Base-by-base conservation (phyloP, 768 basidiomycete genomes). In the Lepiota subincarnata region DNA sequence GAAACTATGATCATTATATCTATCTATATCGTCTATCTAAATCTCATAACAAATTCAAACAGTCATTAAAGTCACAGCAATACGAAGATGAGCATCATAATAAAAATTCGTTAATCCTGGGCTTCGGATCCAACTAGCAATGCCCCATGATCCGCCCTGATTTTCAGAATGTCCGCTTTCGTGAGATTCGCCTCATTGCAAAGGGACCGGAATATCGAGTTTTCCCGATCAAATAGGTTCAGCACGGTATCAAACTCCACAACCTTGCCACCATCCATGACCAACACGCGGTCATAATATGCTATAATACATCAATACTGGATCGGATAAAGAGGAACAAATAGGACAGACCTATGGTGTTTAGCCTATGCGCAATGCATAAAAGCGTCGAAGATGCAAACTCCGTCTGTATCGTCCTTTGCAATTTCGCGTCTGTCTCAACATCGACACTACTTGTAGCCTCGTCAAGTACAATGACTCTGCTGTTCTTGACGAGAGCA, bases 191-290 rank as follows among this genome's bases (percentile, higher is more conserved):
- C 84, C 60, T 87, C 83, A 49, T 85, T 73, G 61, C 87, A 89
- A 20, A 88, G 76, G 2, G 80, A 79, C 16, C 85, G 74, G 74
- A 89, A 89, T 48, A 88, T 82, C 1, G 85, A 87, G 50, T 75
- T 73, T 46, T 76, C 69, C 54, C 74, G 75, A 62, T 84, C 79
- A 59, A 81, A 82, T 3, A 90, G 77, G 56, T 74, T 77, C 38
- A 86, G 72, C 2, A 89, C 87, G 1, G 84, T 84, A 66, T 89
- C 88, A 62, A 81, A 88, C 66, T 90, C 88, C 8, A 81, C 83
- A 2, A 89, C 79, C 28, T 70, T 60, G 3, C 89, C 88, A 22
- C 74, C 68, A 59, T 86, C 82, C 83, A 92, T 86, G 41, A 89
- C 87, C 14, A 91, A 68, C 18, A 89, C 75, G 18, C 81, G 75